Conservation (phyloP, 2,329 filamentous ascomycete genomes). For the Fusarium veterinarium region DNA sequence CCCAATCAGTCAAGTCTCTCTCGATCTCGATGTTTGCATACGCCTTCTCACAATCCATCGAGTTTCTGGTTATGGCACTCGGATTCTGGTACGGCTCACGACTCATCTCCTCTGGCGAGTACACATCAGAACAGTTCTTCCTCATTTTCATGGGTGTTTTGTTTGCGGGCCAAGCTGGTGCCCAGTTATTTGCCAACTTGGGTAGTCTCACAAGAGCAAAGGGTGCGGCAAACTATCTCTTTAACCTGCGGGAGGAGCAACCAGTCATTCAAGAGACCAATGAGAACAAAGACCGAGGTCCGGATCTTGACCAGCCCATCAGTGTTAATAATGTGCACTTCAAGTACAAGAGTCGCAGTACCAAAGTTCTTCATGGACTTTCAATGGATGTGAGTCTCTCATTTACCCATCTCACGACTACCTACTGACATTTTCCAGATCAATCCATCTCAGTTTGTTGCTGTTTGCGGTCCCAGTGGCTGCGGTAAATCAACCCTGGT, state of each 20-base stretch:
- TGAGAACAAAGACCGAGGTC: slow-evolving; percentile 47
- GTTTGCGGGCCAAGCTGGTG: slow-evolving; percentile 48
- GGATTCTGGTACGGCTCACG: slow-evolving; percentile 50
- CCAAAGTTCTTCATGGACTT: slow-evolving; percentile 14
- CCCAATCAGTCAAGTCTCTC: slow-evolving; percentile 14
- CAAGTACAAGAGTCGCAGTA: slow-evolving; percentile 13
- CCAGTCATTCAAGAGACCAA: slow-evolving; percentile 51
- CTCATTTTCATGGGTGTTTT: slow-evolving; percentile 57
- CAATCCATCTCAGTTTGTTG: slow-evolving; percentile 55
- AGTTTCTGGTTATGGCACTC: slow-evolving; percentile 49
- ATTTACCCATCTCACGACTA: rapidly evolving
- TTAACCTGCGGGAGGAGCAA: slow-evolving; percentile 53
- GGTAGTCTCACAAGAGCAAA: slow-evolving; percentile 59
- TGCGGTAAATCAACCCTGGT: slow-evolving; percentile 71
- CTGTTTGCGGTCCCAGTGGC: slow-evolving; percentile 67
- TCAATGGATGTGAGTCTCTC: background rate
- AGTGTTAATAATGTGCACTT: slow-evolving; percentile 32
- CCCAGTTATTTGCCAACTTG: slow-evolving; percentile 53
- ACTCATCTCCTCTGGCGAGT: slow-evolving; percentile 49
- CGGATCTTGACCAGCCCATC: slow-evolving; percentile 5
- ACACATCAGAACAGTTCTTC: slow-evolving; percentile 54
- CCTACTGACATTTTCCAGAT: slow-evolving; percentile 43
- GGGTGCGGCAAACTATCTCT: slow-evolving; percentile 57
- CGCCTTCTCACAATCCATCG: slow-evolving; percentile 41
- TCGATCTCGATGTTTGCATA: slow-evolving; percentile 25